Evolutionary conservation across 306 rosid species (phyloP), one percentile per base, ranked within the genome.

Genomic region (Cercis canadensis): DNA sequence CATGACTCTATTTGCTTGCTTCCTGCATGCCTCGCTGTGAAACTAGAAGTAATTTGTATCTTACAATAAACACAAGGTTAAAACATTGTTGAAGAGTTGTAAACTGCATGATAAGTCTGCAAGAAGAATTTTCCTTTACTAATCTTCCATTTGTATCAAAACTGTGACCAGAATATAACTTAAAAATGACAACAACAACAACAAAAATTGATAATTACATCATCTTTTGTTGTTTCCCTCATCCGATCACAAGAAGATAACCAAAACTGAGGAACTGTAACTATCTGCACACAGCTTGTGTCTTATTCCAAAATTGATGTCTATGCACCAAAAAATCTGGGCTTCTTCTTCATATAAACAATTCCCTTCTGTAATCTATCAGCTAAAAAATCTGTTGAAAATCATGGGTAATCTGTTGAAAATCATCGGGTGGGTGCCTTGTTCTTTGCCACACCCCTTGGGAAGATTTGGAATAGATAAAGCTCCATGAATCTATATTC

Each of bases 121-220:
- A 49, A 49, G 49, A 58, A 40, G 6, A 61, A 67, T 11, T 57
- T n/a, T 59, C 62, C 31, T 34, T 17, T 19, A 60, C n/a, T 39
- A 51, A 62, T 33, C 46, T 69, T 39, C 45, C 16, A 18, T 39
- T 14, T 64, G 64, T 57, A 78, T 18, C 80, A 74, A 80, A 80
- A 69, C 41, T 69, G 34, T 70, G 19, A 11, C 54, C 49, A 37
- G 7, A 5, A 37, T 37, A 37, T 14, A 36, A 10, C 46, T 19
- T 69, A 64, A 60, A 49, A 21, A 10, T 43, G 4, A 43, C 1
- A n/a, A n/a, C n/a, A n/a, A n/a, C 4, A 10, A 11, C 69, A 10
- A 1, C 62, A 59, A 36, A 69, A 32, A 15, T 29, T 46, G 74
- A 70, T 58, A 64, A 70, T 70, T 70, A 75, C 65, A 66, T 24